Conservation (phyloP, 352 stramenopile genomes). For the Phytophthora meadii region DNA sequence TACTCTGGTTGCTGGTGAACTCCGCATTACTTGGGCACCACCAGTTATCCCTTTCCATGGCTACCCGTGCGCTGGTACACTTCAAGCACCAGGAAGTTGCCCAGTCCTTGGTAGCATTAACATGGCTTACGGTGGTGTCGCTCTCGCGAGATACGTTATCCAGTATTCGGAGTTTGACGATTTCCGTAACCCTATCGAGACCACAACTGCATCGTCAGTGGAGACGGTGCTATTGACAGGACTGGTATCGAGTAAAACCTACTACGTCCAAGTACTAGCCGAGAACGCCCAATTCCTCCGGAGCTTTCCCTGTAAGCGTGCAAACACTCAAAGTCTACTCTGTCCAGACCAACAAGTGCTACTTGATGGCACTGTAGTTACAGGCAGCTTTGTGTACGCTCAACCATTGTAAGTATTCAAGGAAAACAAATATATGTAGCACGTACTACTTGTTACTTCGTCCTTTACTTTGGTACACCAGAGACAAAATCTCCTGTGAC, state of each 20-base stretch:
- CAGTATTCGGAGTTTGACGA: conserved; percentile 85
- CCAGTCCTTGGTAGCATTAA: conserved; percentile 76
- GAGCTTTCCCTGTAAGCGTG: conserved; percentile 69
- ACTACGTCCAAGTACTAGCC: conserved; percentile 86
- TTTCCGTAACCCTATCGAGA: conserved; percentile 81
- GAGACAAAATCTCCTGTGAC: conserved; percentile 64
- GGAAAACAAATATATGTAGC: neutral
- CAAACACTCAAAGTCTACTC: conserved; percentile 61
- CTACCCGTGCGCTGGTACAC: conserved; percentile 72
- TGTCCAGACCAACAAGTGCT: conserved; percentile 79
- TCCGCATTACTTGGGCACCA: conserved; percentile 64
- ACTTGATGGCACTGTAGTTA: conserved; percentile 65
- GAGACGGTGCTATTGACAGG: conserved; percentile 60
- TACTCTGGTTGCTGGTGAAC: conserved; percentile 40
- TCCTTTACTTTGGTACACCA: conserved; percentile 37
- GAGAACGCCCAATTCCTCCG: conserved; percentile 73
- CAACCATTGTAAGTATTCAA: too few relatives aligned
- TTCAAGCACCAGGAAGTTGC: conserved; percentile 57
- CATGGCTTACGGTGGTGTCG: conserved; percentile 90
- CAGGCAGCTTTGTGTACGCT: conserved; percentile 52
- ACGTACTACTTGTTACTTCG: neutral
- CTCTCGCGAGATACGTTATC: conserved; percentile 92
- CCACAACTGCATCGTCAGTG: conserved; percentile 31
- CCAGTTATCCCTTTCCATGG: conserved; percentile 67
- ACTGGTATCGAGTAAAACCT: conserved; percentile 71